These are phyloP conservation scores for Scutellaria minor DNA, from an alignment of 257 asterid genomes.

Conservation along the genomic window DNA sequence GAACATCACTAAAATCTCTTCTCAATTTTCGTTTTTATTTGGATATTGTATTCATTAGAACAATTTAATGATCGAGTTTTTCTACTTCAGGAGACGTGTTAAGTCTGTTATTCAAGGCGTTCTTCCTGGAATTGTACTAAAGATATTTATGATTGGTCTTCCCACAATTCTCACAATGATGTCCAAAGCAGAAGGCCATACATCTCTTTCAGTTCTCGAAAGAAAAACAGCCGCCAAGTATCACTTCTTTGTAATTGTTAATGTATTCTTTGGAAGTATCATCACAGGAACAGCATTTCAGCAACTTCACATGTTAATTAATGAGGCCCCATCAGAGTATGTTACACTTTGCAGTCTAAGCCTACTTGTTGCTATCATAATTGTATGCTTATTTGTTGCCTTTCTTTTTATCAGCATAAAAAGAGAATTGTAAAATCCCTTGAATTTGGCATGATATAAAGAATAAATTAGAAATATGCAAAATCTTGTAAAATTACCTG, in stretches of 20 bases:
- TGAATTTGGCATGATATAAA: too few species aligned
- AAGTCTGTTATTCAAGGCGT: constrained; percentile 79
- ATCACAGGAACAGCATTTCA: constrained; percentile 86
- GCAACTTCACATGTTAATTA: constrained; percentile 67
- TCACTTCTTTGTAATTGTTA: constrained; percentile 76
- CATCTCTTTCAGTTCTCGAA: constrained; percentile 70
- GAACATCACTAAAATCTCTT: too few species aligned
- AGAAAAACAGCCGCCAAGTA: constrained; percentile 76
- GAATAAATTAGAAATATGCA: too few species aligned
- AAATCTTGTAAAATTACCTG: too few species aligned
- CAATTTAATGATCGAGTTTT: not conserved
- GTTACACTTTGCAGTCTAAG: constrained; percentile 19
- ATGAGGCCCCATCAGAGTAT: constrained; percentile 75
- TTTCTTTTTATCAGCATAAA: too few species aligned
- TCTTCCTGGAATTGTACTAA: constrained; percentile 81
- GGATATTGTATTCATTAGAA: not conserved
- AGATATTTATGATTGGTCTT: constrained; percentile 65
- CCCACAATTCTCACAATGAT: constrained; percentile 68
- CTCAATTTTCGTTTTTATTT: too few species aligned
- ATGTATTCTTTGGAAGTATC: constrained; percentile 87
- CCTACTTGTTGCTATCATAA: too few species aligned
- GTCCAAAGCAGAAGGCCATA: constrained; percentile 78
- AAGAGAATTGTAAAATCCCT: too few species aligned
- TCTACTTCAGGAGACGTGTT: constrained; percentile 50
- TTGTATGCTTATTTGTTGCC: too few species aligned